A percentile compares a stretch with the other conserved stretches of the same genome.
Conservation (phyloP, 164 flowering plant genomes). For the Houttuynia cordata region DNA sequence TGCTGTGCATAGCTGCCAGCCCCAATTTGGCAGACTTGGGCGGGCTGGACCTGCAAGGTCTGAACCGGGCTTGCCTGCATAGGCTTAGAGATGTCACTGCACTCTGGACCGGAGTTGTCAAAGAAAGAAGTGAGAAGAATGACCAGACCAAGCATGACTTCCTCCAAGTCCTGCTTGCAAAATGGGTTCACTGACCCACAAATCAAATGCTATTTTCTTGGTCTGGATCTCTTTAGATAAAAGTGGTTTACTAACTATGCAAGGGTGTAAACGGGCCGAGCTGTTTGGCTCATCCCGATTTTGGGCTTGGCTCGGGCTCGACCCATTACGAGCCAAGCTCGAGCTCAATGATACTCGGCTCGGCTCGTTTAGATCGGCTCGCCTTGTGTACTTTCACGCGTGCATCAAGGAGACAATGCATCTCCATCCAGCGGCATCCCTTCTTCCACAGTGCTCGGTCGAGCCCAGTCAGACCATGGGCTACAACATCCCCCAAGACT, state of each 20-base stretch:
- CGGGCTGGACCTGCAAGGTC: slow-evolving; percentile 19
- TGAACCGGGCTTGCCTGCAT: slow-evolving; percentile 9
- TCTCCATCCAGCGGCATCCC: slow-evolving; percentile 8
- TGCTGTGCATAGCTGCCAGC: slow-evolving; percentile 5
- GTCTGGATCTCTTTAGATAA: slow-evolving; percentile 5
- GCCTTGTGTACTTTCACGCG: slow-evolving; percentile 6
- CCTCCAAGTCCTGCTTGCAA: slow-evolving; percentile 16
- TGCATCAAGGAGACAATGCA: slow-evolving; percentile 10
- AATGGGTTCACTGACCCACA: slow-evolving; percentile 14
- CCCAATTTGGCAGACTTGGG: slow-evolving; percentile 24
- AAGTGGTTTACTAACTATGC: background rate
- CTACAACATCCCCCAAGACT: slow-evolving; percentile 9
- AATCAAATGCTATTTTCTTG: slow-evolving; percentile 21
- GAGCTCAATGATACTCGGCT: too few relatives aligned
- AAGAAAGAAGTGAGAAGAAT: slow-evolving; percentile 17
- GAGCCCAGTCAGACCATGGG: slow-evolving; percentile 3
- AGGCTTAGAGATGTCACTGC: slow-evolving; percentile 1
- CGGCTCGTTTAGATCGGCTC: too few relatives aligned
- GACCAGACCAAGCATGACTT: slow-evolving; percentile 12
- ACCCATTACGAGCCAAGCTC: too few relatives aligned
- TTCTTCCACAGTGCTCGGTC: slow-evolving; percentile 4
- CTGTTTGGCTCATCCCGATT: too few relatives aligned
- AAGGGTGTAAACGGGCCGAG: too few relatives aligned
- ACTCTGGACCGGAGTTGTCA: slow-evolving; percentile 19
- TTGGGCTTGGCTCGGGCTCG: too few relatives aligned